Evolutionary conservation across 371 early-diverging fungal species (phyloP).

Genomic region (Sporodiniella umbellata): DNA sequence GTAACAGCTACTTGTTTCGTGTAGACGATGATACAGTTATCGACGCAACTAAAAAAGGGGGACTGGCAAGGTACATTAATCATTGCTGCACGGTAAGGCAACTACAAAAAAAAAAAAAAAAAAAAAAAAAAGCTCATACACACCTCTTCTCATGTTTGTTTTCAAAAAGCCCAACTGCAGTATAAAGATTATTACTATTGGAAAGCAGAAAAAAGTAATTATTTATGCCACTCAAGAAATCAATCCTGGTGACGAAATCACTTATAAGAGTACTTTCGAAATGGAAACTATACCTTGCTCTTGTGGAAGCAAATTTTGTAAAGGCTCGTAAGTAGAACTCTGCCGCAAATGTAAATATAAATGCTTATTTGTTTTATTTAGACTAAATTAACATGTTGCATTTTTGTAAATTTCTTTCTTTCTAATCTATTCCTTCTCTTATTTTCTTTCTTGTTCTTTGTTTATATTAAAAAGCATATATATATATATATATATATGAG

Average conservation of each 20-base stretch:
- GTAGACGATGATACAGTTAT: slow-evolving; percentile 90
- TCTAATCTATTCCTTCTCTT: too few relatives aligned
- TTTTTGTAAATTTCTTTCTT: too few relatives aligned
- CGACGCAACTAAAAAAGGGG: slow-evolving; percentile 95
- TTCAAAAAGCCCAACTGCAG: slow-evolving; percentile 91
- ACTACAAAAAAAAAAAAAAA: neutral
- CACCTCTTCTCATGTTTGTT: neutral
- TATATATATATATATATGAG: too few relatives aligned
- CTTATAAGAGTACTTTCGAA: slow-evolving; percentile 94
- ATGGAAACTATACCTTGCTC: slow-evolving; percentile 83
- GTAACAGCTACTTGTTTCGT: slow-evolving; percentile 90
- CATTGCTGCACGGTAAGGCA: slow-evolving; percentile 86
- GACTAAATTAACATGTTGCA: too few relatives aligned
- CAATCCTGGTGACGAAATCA: slow-evolving; percentile 88
- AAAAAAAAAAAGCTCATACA: too few relatives aligned
- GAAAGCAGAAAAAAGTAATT: slow-evolving; percentile 81
- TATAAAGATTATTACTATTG: slow-evolving; percentile 78
- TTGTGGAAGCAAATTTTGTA: slow-evolving; percentile 78
- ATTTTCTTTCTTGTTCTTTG: too few relatives aligned
- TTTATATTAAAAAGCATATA: too few relatives aligned
- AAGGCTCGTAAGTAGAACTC: slow-evolving; percentile 63
- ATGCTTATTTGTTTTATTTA: too few relatives aligned
- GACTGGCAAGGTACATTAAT: slow-evolving; percentile 94
- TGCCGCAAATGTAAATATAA: too few relatives aligned
- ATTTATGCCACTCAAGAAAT: slow-evolving; percentile 83